Base-by-base conservation (phyloP, 2,329 filamentous ascomycete genomes). In the Ophiostoma pallidulum region DNA sequence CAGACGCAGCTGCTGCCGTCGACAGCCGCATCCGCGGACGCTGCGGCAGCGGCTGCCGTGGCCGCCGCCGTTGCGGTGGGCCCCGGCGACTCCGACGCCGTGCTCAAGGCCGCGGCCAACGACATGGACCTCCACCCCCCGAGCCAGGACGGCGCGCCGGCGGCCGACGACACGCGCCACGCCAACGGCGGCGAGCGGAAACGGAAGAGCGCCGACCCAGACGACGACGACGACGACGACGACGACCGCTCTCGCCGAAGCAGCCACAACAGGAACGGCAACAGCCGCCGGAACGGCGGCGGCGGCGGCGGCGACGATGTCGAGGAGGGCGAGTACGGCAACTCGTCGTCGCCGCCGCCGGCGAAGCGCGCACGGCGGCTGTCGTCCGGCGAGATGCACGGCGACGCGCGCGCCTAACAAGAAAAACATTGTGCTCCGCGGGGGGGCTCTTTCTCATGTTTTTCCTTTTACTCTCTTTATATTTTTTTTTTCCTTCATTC, bases 91-190 rank as follows among this genome's bases (percentile, higher is more conserved):
- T 62, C 62, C 35, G 62, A 64, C 19, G 58, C 55, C 4, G 53
- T 50, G 13, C 58, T 64, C 22, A 65, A 64, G 52, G 51, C 51
- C 22, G 61, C 58, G 4, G 61, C 62, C 16, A 65, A 63, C 46
- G 53, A 62, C 24, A 35, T 62, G 26, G 54, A 55, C 28, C 45
- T 52, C 26, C 60, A 62, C 47, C 36, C 41, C n/a, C 41, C 46
- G 2, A 29, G 20, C 12, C 41, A 18, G 6, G 5, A 32, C 26
- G n/a, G 32, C 12, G n/a, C n/a, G n/a, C n/a, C n/a, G n/a, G n/a
- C n/a, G n/a, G n/a, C n/a, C n/a, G n/a, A n/a, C n/a, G n/a, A n/a
- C n/a, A n/a, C n/a, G n/a, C n/a, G n/a, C n/a, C n/a, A n/a, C n/a
- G n/a, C n/a, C n/a, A n/a, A n/a, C n/a, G n/a, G n/a, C n/a, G n/a